These are phyloP conservation scores for Curvularia spicifera DNA, from an alignment of 2,329 filamentous ascomycete genomes.

Conservation along the genomic window DNA sequence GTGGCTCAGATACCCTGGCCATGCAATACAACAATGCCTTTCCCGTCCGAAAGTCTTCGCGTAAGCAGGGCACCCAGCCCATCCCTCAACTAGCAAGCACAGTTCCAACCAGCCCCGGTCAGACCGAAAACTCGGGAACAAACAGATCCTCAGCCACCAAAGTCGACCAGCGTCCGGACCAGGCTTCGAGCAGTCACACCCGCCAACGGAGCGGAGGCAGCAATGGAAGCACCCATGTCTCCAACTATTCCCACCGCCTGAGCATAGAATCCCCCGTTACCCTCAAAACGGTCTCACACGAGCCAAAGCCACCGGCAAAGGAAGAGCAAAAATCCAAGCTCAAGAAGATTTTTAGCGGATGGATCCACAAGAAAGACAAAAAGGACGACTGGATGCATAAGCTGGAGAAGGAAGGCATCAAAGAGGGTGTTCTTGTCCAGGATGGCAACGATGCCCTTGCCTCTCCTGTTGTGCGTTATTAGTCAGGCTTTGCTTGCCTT, in stretches of 20 bases:
- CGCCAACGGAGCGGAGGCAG: constrained; percentile 27
- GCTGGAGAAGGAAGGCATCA: constrained; percentile 51
- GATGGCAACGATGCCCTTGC: constrained; percentile 31
- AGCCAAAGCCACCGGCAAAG: constrained; percentile 28
- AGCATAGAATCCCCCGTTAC: constrained; percentile 32
- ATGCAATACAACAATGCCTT: constrained; percentile 31
- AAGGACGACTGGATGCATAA: constrained; percentile 53
- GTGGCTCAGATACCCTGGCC: constrained; percentile 39
- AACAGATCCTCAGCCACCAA: constrained; percentile 35
- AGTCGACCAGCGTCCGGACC: constrained; percentile 28
- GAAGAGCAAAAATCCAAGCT: constrained; percentile 43
- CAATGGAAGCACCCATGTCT: constrained; percentile 36
- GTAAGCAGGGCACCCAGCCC: constrained; percentile 19
- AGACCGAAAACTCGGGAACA: constrained; percentile 31
- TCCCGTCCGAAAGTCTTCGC: constrained; percentile 27
- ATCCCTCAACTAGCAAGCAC: constrained; percentile 18
- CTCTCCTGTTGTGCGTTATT: constrained; percentile 46
- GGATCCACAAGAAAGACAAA: constrained; percentile 49
- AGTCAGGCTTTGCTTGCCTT: constrained; percentile 2
- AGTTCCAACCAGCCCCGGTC: constrained; percentile 16
- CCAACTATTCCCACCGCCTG: constrained; percentile 45
- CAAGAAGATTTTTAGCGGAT: constrained; percentile 45
- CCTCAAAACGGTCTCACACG: constrained; percentile 18
- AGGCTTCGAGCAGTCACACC: constrained; percentile 22
- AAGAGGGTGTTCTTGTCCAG: constrained; percentile 47